Evolutionary conservation across 2,329 filamentous ascomycete genomes (phyloP).

Genomic region (Diatrype stigma): DNA sequence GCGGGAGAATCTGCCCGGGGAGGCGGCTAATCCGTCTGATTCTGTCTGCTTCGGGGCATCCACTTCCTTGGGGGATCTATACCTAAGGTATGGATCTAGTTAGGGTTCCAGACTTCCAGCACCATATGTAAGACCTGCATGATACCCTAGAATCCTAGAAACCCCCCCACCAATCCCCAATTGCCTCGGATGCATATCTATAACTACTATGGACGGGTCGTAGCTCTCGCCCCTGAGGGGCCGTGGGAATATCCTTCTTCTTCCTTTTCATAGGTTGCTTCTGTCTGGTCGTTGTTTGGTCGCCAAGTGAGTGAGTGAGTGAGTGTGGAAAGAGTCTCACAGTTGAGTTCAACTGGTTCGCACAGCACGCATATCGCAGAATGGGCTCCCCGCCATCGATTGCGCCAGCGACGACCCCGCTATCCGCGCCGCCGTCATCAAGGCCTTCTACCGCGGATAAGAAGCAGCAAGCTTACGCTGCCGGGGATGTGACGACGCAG

Average conservation of each 20-base stretch:
- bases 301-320: too few species aligned
- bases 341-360: not conserved
- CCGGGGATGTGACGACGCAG: not conserved
- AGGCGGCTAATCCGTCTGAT: not conserved
- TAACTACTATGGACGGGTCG: not conserved
- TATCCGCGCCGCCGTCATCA: not conserved
- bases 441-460: too few species aligned
- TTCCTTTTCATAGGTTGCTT: too few species aligned
- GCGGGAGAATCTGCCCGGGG: not conserved
- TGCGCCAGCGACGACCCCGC: not conserved
- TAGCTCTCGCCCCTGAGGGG: not conserved
- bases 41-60: not conserved
- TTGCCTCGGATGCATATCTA: not conserved
- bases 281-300: too few species aligned
- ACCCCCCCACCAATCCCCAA: too few species aligned
- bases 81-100: too few species aligned
- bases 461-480: not conserved
- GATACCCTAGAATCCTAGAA: too few species aligned
- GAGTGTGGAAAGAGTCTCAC: too few species aligned
- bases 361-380: not conserved
- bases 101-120: too few species aligned
- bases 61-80: not conserved
- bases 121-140: too few species aligned
- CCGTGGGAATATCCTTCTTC: too few species aligned
- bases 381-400: not conserved